Percentiles rank a stretch among this genome's conserved stretches.
Evolutionary conservation across 2,329 filamentous ascomycete genomes (phyloP).

Genomic region (Sarocladiaceae sp.): DNA sequence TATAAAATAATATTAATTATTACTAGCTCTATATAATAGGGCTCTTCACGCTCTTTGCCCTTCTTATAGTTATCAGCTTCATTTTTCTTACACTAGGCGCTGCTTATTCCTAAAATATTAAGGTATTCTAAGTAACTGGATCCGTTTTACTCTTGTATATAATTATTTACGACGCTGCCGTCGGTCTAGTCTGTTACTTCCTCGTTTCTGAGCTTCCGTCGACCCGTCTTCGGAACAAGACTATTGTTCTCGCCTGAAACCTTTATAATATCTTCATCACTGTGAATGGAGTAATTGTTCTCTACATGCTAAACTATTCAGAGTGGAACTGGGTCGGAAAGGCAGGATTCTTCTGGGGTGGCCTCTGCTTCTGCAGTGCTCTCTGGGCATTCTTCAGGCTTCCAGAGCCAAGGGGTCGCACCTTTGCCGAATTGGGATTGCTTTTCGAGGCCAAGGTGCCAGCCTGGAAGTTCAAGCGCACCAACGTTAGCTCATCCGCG

Average conservation of each 20-base stretch:
- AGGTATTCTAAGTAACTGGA: constrained; percentile 30
- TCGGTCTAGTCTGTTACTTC: constrained; percentile 66
- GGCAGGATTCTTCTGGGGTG: constrained; percentile 14
- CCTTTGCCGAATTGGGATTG: constrained; percentile 20
- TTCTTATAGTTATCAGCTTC: constrained; percentile 31
- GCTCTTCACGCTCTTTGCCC: constrained; percentile 23
- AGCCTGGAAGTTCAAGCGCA: constrained; percentile 23
- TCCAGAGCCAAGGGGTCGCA: constrained; percentile 20
- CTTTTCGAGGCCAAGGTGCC: constrained; percentile 20
- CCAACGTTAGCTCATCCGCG: constrained; percentile 2
- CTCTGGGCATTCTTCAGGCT: constrained; percentile 20
- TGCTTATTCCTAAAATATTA: constrained; percentile 19
- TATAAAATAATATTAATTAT: no score
- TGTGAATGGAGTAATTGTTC: constrained; percentile 16
- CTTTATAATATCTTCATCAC: constrained; percentile 13
- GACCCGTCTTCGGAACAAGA: constrained; percentile 39
- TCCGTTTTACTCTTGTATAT: constrained; percentile 35
- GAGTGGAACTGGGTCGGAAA: constrained; percentile 18
- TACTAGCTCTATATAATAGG: constrained; percentile 34
- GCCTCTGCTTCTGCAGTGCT: constrained; percentile 17
- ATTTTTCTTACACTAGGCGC: constrained; percentile 22
- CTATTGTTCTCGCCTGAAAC: constrained; percentile 37
- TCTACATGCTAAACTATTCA: constrained; percentile 15
- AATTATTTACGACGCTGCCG: constrained; percentile 32
- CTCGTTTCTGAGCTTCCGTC: constrained; percentile 55